Conservation (phyloP, 441 rosid species). For the Adansonia rubrostipa region DNA sequence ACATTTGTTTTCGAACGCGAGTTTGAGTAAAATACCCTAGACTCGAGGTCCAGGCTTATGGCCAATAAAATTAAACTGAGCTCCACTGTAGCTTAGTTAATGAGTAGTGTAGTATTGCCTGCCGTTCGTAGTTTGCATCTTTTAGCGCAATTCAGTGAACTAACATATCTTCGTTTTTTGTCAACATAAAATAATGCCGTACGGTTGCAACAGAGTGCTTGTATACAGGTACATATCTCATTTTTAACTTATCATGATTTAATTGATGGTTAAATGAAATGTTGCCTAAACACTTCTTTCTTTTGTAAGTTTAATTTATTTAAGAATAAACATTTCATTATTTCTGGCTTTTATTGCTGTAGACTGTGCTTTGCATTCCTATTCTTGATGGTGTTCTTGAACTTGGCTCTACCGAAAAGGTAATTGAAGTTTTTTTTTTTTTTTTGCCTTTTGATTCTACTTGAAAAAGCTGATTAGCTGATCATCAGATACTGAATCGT, state of each 20-base stretch:
- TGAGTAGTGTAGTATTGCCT: too few species aligned
- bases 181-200: conserved; percentile 24
- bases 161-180: conserved; percentile 22
- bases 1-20: too few species aligned
- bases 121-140: not conserved
- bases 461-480: too few species aligned
- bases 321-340: not conserved
- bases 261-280: not conserved
- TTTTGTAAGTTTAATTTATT: not conserved
- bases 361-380: conserved; percentile 94
- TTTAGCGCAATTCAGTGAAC: not conserved
- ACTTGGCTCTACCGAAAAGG: conserved; percentile 82
- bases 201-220: conserved; percentile 65
- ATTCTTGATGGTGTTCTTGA: conserved; percentile 88
- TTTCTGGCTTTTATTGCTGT: conserved; percentile 23
- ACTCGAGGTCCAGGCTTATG: not conserved
- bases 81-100: not conserved
- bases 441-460: too few species aligned
- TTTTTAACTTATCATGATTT: not conserved
- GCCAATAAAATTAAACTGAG: not conserved
- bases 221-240: conserved; percentile 58
- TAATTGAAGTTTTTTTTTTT: conserved; percentile 20
- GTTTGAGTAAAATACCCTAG: too few species aligned
- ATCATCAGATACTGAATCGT: not conserved
- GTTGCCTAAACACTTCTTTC: not conserved